Base-by-base conservation (phyloP, 352 stramenopile species). In the Hyaloperonospora brassicae region DNA sequence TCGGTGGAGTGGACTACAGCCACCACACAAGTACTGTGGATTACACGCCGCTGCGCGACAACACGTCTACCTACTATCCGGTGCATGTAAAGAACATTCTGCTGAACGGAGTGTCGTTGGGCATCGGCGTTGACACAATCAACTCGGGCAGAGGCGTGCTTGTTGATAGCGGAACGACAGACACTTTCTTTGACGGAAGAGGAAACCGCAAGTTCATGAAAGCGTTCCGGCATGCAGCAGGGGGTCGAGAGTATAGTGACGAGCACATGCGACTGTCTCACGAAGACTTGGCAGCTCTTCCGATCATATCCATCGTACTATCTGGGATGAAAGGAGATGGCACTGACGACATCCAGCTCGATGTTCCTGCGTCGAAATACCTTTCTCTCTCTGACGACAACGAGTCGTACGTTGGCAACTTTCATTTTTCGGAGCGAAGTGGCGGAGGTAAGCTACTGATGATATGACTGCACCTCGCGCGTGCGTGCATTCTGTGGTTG, bases 141-240 rank as follows among this genome's bases (percentile, higher is more conserved):
- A 93, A 91, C 66, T 81, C 66, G 43, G 84, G 84, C 27, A 77
- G 70, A 58, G 84, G 84, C 4, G 72, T 91, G 35, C 91, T 94
- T 57, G 81, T 94, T 13, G 84, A 94, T 50, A 92, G 81, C 59
- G 84, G 84, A 0, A 92, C 84, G 45, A 94, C 84, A 27, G 84
- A 94, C 51, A 89, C 81, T 21, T 94, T 89, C 57, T 90, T 94
- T 46, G 67, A 75, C 10, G 49, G 61, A 2, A 66, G 60, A 40
- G 78, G 64, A 1, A 68, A 58, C n/a, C 67, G 72, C 7, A 62
- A 51, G 9, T 94, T 94, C 59, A 59, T 71, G 34, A 68, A 55
- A 30, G 64, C 67, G 9, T 94, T 86, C 53, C 59, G 58, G 21
- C 45, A 69, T 7, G 52, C 78, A 34, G 62, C 76, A 11, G 68